Base-by-base conservation (phyloP, 2,329 filamentous ascomycete species). In the Aureobasidium subglaciale region DNA sequence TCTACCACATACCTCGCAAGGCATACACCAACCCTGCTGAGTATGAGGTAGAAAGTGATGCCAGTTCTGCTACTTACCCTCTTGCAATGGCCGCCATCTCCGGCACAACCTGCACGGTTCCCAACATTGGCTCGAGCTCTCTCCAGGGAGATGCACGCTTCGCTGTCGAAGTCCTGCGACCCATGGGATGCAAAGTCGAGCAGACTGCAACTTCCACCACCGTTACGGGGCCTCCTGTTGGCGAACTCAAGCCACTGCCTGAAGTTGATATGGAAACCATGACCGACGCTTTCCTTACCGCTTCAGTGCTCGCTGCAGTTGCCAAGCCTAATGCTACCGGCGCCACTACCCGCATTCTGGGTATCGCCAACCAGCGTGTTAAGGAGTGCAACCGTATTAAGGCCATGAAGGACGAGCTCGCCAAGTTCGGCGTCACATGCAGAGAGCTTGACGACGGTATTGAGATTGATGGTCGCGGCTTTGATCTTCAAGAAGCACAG, bases 241-340 rank as follows among this genome's bases (percentile, higher is more conserved):
- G 93, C 10, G 73, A 79, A 15, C 75, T 99, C 35, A 84, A 84
- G 63, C 86, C 88, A 0, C 75, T 99, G 11, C 75, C 84, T 16
- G 86, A 92, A 58, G 84, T 99, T 25, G 91, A 99, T 66, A 99
- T 99, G 93, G 93, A 97, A 70, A 88, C 92, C 1, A 99, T 99
- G 93, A 99, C 93, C 0, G 93, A 99, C 71, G 93, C 93, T 46
- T 99, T 99, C 77, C 78, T 99, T 52, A 96, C 91, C 4, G 93
- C 93, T 16, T 95, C 90, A 1, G 90, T 96, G 4, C 79, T 99
- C 43, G 93, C 90, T 24, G 93, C 93, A 32, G 89, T 96, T 40
- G 90, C 92, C 9, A 83, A 81, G 13, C 89, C 88, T 2, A 84
- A 84, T 49, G 75, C 73, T 50, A 68, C 71, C 8, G 79, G 77